Evolutionary conservation across 2,329 filamentous ascomycete genomes (phyloP), one percentile per base, ranked within the genome.

Genomic region (Samsoniella hepiali): DNA sequence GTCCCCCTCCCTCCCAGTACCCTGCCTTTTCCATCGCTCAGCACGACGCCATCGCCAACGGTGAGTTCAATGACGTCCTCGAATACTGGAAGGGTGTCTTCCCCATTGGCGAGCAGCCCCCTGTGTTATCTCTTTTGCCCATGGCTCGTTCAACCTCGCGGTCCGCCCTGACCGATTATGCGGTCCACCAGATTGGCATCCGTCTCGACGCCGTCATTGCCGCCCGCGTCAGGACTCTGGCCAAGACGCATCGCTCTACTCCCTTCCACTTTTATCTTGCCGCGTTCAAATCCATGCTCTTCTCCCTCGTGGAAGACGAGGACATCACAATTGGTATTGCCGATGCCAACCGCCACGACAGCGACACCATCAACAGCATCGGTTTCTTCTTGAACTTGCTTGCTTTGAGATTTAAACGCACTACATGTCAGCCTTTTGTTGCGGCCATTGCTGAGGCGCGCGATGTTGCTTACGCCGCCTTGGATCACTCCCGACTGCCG

Each of bases 381-480:
- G 83, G 83, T 69, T 77, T 51, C 79, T 80, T 49, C 64, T 84
- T 2, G 84, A 85, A 63, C 67, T 84, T 0, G 69, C 22, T 85
- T 1, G 75, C 83, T 2, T 3, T 22, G 5, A 3, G 42, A n/a
- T 22, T 45, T 6, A 22, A 9, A 5, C 15, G 9, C 5, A 5
- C 1, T 3, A 1, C 15, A 22, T 5, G 42, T 15, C 40, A 42
- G 22, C 22, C 22, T 22, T 10, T 42, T 11, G 40, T 5, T 11
- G 5, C 5, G 10, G 5, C 4, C 13, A 42, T 42, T 4, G 7
- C 40, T 15, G 40, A 42, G 5, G 5, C 40, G 3, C 40, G 40
- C 4, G 8, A 11, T 4, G 17, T 15, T 5, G 1, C 40, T 42
- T 15, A 10, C 17, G 40, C 8, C 10, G 40, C 2, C 13, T 42